These are phyloP conservation scores for Wickerhamiella dianesei DNA, from an alignment of 805 yeast genomes.

Conservation along the genomic window DNA sequence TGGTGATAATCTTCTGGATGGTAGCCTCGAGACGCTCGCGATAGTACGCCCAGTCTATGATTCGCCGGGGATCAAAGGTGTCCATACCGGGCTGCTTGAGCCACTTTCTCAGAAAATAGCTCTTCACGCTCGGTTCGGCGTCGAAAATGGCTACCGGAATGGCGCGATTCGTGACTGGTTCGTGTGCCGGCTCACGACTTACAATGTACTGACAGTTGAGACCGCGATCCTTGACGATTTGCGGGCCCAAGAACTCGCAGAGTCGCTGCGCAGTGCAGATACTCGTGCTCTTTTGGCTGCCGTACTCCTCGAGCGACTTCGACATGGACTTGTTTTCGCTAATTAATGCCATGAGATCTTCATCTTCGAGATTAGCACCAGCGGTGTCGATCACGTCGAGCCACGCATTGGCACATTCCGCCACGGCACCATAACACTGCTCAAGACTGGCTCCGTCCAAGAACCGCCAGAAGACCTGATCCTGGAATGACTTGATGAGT, in stretches of 20 bases:
- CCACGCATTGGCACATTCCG: conserved; percentile 91
- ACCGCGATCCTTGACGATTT: conserved; percentile 94
- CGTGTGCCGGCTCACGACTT: conserved; percentile 63
- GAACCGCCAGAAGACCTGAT: conserved; percentile 84
- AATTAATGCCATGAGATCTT: conserved; percentile 84
- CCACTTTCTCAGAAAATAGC: conserved; percentile 74
- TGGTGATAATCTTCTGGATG: conserved; percentile 84
- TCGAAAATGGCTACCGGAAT: conserved; percentile 93
- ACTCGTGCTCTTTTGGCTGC: conserved; percentile 80
- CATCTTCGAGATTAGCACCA: conserved; percentile 81
- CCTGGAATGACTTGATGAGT: conserved; percentile 84
- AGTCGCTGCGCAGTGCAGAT: conserved; percentile 88
- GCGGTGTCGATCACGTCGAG: conserved; percentile 79
- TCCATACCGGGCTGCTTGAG: conserved; percentile 61
- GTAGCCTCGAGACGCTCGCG: conserved; percentile 83
- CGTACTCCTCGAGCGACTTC: conserved; percentile 79
- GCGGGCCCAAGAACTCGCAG: conserved; percentile 90
- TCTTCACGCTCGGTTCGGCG: conserved; percentile 58
- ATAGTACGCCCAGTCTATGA: conserved; percentile 90
- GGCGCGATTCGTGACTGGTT: conserved; percentile 93
- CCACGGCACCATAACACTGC: conserved; percentile 76
- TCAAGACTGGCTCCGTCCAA: conserved; percentile 71
- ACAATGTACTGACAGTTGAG: conserved; percentile 89
- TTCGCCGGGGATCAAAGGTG: conserved; percentile 73
- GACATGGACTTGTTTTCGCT: conserved; percentile 96